phyloP scores from a whole-genome alignment of 495 filamentous ascomycete species.

The Staphylotrichum tortipilum region DNA sequence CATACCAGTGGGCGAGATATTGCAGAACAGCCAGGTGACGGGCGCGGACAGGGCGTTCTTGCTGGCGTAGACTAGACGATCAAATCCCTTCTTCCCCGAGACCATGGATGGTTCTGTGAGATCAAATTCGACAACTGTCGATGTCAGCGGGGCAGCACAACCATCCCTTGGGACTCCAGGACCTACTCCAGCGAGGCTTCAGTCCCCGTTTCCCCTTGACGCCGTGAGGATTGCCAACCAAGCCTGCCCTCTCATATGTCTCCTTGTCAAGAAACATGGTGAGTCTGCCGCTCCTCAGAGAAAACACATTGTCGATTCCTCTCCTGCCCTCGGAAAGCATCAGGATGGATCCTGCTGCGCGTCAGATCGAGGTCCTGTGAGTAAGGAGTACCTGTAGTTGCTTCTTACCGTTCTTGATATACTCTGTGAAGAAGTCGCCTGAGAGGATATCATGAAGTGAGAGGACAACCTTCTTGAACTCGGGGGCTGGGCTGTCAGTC shows the following conservation, averaged over 20 bases:
- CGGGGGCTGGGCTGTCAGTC: conserved; percentile 25
- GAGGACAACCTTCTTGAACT: conserved; percentile 68
- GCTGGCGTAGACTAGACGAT: conserved; percentile 75
- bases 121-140: conserved; percentile 69
- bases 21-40: conserved; percentile 74
- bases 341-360: conserved; percentile 60
- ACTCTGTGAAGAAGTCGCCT: conserved; percentile 72
- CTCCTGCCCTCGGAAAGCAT: conserved; percentile 84
- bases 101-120: conserved; percentile 73
- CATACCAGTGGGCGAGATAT: conserved; percentile 42
- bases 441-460: conserved; percentile 61
- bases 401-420: conserved; percentile 74
- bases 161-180: background rate
- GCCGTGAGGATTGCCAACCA: conserved; percentile 63
- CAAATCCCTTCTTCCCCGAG: conserved; percentile 86
- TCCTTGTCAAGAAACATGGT: conserved; percentile 74
- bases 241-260: conserved; percentile 73
- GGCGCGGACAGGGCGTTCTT: conserved; percentile 68
- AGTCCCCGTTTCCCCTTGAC: conserved; percentile 46
- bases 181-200: conserved; percentile 44
- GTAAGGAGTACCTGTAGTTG: background rate
- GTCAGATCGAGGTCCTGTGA: background rate
- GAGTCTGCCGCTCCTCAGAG: conserved; percentile 61
- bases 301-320: conserved; percentile 73
- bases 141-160: background rate